Conservation (phyloP, 306 rosid genomes). For the Fragaria nilgerrensis region DNA sequence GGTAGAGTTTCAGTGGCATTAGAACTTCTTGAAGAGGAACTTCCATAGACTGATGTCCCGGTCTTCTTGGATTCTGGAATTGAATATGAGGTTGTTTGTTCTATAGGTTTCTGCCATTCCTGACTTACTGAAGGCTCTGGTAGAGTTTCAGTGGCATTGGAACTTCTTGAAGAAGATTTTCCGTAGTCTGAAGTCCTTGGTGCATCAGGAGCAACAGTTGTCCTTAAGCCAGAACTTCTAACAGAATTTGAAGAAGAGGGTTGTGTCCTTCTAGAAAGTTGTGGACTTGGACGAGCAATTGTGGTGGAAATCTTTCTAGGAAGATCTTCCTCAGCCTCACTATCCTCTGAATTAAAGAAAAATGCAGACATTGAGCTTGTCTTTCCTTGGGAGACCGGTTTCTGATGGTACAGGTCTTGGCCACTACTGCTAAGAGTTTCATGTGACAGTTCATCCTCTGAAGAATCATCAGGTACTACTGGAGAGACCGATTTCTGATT, state of each 20-base stretch:
- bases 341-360: conserved; percentile 47
- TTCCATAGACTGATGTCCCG: conserved; percentile 14
- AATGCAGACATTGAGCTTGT: conserved; percentile 37
- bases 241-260: conserved; percentile 37
- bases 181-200: conserved; percentile 17
- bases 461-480: conserved; percentile 29
- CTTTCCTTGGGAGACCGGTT: conserved; percentile 29
- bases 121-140: conserved; percentile 33
- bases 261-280: conserved; percentile 61
- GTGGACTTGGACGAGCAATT: conserved; percentile 38
- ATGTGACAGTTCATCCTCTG: conserved; percentile 25
- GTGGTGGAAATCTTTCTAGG: conserved; percentile 37
- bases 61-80: conserved; percentile 8
- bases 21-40: conserved; percentile 42
- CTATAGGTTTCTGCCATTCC: conserved; percentile 13
- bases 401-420: conserved; percentile 31
- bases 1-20: conserved; percentile 30
- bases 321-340: conserved; percentile 50
- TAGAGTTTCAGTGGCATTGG: conserved; percentile 32
- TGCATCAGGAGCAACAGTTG: conserved; percentile 23
- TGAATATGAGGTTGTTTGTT: not conserved
- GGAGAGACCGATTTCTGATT: conserved; percentile 33
- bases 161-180: conserved; percentile 40
- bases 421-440: conserved; percentile 28
- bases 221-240: conserved; percentile 28